phyloP scores from a whole-genome alignment of 805 yeast species.

The Isabelozyma heimii region DNA sequence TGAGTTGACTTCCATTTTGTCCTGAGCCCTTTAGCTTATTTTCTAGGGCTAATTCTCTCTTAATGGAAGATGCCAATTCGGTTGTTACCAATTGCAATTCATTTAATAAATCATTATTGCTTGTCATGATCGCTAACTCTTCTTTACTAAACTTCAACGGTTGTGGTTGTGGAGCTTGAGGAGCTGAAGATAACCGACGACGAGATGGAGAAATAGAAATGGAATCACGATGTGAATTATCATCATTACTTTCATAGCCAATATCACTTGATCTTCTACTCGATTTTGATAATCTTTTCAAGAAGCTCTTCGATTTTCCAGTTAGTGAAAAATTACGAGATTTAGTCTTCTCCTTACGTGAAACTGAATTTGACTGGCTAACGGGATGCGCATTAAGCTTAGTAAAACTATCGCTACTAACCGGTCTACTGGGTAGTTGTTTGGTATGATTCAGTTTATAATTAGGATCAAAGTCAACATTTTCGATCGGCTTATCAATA shows the following conservation, averaged over 20 bases:
- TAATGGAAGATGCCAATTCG: conserved; percentile 70
- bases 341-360: conserved; percentile 11
- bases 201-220: neutral
- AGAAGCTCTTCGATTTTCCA: conserved; percentile 26
- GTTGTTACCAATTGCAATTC: conserved; percentile 68
- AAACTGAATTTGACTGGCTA: conserved; percentile 1
- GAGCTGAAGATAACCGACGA: neutral
- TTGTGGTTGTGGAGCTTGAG: conserved; percentile 1
- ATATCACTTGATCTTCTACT: conserved; percentile 16
- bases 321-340: conserved; percentile 24
- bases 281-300: conserved; percentile 32
- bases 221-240: neutral
- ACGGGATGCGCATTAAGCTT: neutral
- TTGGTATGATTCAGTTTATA: no score
- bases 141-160: conserved; percentile 48
- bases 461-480: neutral
- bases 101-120: conserved; percentile 55
- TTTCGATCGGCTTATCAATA: neutral
- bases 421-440: neutral
- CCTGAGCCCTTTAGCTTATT: conserved; percentile 26
- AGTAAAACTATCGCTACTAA: neutral
- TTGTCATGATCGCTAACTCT: conserved; percentile 59
- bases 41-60: conserved; percentile 65
- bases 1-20: neutral
- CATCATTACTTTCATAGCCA: conserved; percentile 5